Base-by-base conservation (phyloP, 495 filamentous ascomycete genomes). In the Terfezia boudieri region DNA sequence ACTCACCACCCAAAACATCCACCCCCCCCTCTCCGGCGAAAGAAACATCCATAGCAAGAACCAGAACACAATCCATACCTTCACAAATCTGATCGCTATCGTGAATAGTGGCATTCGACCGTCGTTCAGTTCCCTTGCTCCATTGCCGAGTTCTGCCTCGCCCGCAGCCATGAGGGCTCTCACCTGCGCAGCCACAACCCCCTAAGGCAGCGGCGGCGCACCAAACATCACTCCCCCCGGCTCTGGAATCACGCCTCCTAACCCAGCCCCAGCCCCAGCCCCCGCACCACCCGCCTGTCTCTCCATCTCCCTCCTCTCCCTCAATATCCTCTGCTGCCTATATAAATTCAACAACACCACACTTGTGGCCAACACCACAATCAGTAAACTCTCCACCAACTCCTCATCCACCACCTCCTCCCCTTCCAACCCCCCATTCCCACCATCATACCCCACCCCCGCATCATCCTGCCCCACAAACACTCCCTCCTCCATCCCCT, bases 341-440 rank as follows among this genome's bases (percentile, higher is more conserved):
- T 90, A 87, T 61, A 83, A 88, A 23, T 96, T 74, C 55, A 96
- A 68, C 52, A 84, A 77, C 1, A 82, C 74, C 35, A 96, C 71
- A 0, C 78, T 78, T 1, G 77, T 82, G 1, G 83, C 80, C 43
- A 96, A 65, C 1, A 74, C 79, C 2, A 94, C 67, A 56, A 99
- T 94, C 22, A 93, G 72, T 11, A 94, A 61, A 37, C 81, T 89
- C 67, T 99, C 90, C 10, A 95, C 57, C 7, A 92, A 69, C 7
- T 79, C 79, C 32, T 83, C 83, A 56, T 14, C 41, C 41, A 20
- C 41, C 41, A 14, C 14, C 14, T 14, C 14, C 41, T 46, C 41
- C 26, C 26, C 26, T 32, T 87, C 82, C 55, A 86, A 73, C 8
- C 76, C 73, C 17, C 80, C 78, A 53, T 86, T 84, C 56, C 81